A percentile compares a stretch with the other conserved stretches of the same genome.
Conservation (phyloP, 345 rosid species). For the Brassica cretica region DNA sequence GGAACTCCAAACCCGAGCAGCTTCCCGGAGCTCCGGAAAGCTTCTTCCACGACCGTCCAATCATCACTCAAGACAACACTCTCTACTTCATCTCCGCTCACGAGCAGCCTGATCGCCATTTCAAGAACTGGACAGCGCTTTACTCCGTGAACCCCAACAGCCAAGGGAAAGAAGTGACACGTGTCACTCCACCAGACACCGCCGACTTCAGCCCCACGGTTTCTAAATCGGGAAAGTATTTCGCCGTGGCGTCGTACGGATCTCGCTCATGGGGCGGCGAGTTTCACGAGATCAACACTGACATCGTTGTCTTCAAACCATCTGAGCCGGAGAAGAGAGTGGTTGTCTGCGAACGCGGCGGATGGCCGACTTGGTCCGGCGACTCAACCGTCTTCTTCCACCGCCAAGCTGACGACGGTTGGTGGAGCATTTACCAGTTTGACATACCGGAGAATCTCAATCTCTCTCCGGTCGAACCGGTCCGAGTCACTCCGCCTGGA, state of each 20-base stretch:
- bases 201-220: constrained; percentile 77
- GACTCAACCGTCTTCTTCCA: constrained; percentile 76
- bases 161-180: constrained; percentile 15
- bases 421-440: constrained; percentile 83
- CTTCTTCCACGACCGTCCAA: constrained; percentile 85
- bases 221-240: constrained; percentile 54
- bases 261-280: constrained; percentile 80
- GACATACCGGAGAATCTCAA: constrained; percentile 42
- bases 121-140: constrained; percentile 72
- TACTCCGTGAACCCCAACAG: constrained; percentile 43
- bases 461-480: constrained; percentile 42
- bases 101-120: constrained; percentile 55
- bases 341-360: constrained; percentile 59
- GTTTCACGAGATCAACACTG: constrained; percentile 67
- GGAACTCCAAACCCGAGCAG: constrained; percentile 41
- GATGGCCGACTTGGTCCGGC: constrained; percentile 87
- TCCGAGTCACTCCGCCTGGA: constrained; percentile 77
- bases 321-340: constrained; percentile 54
- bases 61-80: constrained; percentile 36
- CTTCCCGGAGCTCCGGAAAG: constrained; percentile 52
- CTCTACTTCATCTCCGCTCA: constrained; percentile 83
- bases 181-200: constrained; percentile 60
- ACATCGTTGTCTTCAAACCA: constrained; percentile 56
- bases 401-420: constrained; percentile 76
- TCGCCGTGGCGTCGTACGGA: constrained; percentile 78